Evolutionary conservation across 108 stramenopile species (phyloP).

Genomic region (Cyclotella kingstonii): DNA sequence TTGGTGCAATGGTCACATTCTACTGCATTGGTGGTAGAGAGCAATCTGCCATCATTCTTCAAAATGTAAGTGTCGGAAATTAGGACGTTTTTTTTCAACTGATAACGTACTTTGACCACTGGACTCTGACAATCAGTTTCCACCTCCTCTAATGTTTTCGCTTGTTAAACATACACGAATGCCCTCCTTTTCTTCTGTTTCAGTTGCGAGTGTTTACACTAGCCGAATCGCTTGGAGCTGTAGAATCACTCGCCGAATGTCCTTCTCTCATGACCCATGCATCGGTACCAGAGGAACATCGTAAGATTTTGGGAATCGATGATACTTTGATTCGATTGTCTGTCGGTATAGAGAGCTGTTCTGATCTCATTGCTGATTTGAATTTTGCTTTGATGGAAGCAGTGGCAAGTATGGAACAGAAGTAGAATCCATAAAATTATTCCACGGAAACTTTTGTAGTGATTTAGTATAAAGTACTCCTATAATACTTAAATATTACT

Average conservation of each 20-base stretch:
- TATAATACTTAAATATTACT: too few relatives aligned
- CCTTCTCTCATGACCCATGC: conserved; percentile 79
- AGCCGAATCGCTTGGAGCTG: conserved; percentile 72
- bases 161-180: not conserved
- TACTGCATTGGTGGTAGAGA: conserved; percentile 72
- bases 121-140: too few relatives aligned
- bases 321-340: conserved; percentile 65
- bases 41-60: conserved; percentile 50
- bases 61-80: conserved; percentile 43
- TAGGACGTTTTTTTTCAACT: too few relatives aligned
- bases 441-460: too few relatives aligned
- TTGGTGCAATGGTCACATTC: conserved; percentile 89
- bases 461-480: too few relatives aligned
- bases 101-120: too few relatives aligned
- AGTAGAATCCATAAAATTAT: too few relatives aligned
- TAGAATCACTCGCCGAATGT: conserved; percentile 75
- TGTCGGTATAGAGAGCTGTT: conserved; percentile 62
- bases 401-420: conserved; percentile 13
- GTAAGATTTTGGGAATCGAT: conserved; percentile 56
- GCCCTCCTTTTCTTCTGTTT: not conserved
- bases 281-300: conserved; percentile 65
- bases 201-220: conserved; percentile 56
- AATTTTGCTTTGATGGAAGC: conserved; percentile 44
- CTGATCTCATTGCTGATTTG: conserved; percentile 62
- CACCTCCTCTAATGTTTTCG: not conserved